Evolutionary conservation across 2,329 filamentous ascomycete genomes (phyloP).

Genomic region (Podosphaera xanthii): DNA sequence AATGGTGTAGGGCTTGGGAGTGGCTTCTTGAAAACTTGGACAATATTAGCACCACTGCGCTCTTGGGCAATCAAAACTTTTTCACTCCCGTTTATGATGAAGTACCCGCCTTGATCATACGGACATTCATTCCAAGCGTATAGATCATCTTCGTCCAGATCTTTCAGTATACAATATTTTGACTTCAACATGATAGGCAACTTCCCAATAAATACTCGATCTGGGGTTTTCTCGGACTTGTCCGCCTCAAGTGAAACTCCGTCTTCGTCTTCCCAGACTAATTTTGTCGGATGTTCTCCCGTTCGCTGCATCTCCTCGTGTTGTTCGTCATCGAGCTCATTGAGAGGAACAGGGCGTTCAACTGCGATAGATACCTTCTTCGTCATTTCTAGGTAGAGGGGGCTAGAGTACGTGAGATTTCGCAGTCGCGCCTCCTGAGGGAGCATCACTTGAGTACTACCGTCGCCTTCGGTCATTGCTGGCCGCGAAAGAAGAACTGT

Average conservation of each 20-base stretch:
- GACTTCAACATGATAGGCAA: constrained; percentile 97
- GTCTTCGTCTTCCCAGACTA: constrained; percentile 35
- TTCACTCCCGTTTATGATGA: constrained; percentile 96
- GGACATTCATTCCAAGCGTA: constrained; percentile 91
- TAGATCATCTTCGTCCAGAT: constrained; percentile 62
- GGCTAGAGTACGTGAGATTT: constrained; percentile 86
- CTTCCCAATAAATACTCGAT: constrained; percentile 71
- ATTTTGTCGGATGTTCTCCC: constrained; percentile 31
- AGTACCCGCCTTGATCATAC: constrained; percentile 95
- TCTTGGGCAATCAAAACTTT: constrained; percentile 97
- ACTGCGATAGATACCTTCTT: constrained; percentile 68
- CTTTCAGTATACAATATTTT: constrained; percentile 74
- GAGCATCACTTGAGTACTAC: constrained; percentile 61
- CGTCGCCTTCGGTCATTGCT: constrained; percentile 81
- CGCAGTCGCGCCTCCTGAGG: constrained; percentile 90
- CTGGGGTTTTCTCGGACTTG: constrained; percentile 23
- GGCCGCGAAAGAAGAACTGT: constrained; percentile 74
- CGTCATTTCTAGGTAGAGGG: constrained; percentile 71
- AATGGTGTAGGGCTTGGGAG: constrained; percentile 80
- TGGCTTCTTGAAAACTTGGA: constrained; percentile 97
- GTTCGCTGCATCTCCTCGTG: constrained; percentile 30
- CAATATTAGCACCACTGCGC: constrained; percentile 91
- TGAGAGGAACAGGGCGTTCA: constrained; percentile 42
- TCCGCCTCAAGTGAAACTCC: constrained; percentile 20
- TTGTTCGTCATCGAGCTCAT: constrained; percentile 46